Base-by-base conservation (phyloP, 495 filamentous ascomycete genomes). In the Aspergillus cristatus region DNA sequence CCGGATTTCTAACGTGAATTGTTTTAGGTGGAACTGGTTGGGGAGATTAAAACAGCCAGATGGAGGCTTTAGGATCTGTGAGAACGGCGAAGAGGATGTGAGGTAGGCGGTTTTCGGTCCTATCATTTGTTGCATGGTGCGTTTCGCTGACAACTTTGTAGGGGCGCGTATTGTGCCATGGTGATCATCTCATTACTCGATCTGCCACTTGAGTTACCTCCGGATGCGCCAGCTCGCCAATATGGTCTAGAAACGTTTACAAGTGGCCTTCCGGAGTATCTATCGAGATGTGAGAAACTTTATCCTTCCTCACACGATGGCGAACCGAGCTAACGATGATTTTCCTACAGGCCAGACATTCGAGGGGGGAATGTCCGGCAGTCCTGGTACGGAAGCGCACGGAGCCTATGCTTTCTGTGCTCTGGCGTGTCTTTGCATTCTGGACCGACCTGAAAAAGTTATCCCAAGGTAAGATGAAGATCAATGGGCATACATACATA, bases 361-460 rank as follows among this genome's bases (percentile, higher is more conserved):
- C 50, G 91, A 98, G 64, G 91, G 91, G 36, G 91, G 91, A 18
- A 84, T 97, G 22, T 87, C 83, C 37, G 81, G 75, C 10, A 76
- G 76, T 28, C 91, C 91, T 13, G 79, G 75, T 34, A 77, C 58
- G 26, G 91, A 98, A 67, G 93, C 90, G 28, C 91, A 98, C 68
- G 93, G 91, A 13, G 91, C 85, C 37, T 98, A 96, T 63, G 86
- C 89, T 22, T 98, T 97, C 62, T 97, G 91, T 61, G 88, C 83
- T 28, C 65, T 98, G 34, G 91, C 83, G 25, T 86, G 81, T 53
- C 70, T 98, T 28, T 79, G 82, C 50, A 83, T 96, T 35, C 58
- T 97, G 4, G 88, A 78, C 44, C 65, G 80, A 28, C 90, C 91
- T 18, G 68, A 81, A 47, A 67, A 74, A 34, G 82, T 76, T 37